These are phyloP conservation scores for Candolleomyces eurysporus DNA, from an alignment of 768 basidiomycete species.

Conservation along the genomic window DNA sequence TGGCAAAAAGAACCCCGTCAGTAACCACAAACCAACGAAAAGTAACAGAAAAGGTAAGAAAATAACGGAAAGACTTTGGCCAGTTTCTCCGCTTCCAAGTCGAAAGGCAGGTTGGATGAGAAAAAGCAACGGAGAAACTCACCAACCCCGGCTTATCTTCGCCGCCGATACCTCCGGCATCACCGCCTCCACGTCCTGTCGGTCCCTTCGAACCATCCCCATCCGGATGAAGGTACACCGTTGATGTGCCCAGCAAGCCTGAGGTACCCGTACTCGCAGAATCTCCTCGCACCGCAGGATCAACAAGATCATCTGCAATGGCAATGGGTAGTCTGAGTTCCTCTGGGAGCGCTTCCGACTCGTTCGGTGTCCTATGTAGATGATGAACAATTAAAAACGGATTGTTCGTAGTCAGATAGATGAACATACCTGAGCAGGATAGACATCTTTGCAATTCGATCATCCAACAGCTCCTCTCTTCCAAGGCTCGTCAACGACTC, in stretches of 20 bases:
- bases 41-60: background rate
- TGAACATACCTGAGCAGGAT: slow-evolving; percentile 6
- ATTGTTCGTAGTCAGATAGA: background rate
- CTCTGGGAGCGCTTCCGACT: slow-evolving; percentile 55
- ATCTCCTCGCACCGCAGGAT: slow-evolving; percentile 27
- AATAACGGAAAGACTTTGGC: background rate
- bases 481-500: slow-evolving; percentile 70
- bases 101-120: background rate
- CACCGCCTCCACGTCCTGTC: slow-evolving; percentile 17
- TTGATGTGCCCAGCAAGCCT: background rate
- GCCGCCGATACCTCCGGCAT: slow-evolving; percentile 13
- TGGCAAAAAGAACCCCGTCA: background rate
- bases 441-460: slow-evolving; percentile 39
- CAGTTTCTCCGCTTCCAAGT: slow-evolving; percentile 12
- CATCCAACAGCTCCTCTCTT: slow-evolving; percentile 74
- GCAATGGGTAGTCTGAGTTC: slow-evolving; percentile 61
- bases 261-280: slow-evolving; percentile 4
- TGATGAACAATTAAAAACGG: background rate
- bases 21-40: background rate
- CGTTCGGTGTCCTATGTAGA: slow-evolving; percentile 46
- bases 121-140: slow-evolving; percentile 12
- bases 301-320: slow-evolving; percentile 57
- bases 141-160: slow-evolving; percentile 27
- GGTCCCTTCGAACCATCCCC: slow-evolving; percentile 17
- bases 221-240: slow-evolving; percentile 7